Conservation (phyloP, 305 asterid genomes). For the Euphrasia arctica region DNA sequence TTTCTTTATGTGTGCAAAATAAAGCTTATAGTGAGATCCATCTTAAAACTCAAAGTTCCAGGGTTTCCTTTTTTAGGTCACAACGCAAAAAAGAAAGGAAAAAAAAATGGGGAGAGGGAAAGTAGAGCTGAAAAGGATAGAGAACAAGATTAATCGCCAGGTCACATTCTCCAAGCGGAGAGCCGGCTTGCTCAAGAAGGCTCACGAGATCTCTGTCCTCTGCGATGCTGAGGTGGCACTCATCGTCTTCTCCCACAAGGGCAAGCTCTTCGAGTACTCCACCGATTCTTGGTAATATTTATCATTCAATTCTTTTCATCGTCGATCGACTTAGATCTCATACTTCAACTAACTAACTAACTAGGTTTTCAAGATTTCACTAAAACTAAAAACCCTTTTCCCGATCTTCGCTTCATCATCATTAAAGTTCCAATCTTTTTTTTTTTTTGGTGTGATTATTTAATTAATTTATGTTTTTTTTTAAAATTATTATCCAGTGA, state of each 20-base stretch:
- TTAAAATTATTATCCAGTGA: slow-evolving; percentile 27
- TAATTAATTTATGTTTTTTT: not conserved
- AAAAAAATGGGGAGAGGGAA: slow-evolving; percentile 76
- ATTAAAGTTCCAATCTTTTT: not conserved
- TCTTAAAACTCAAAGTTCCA: slow-evolving; percentile 15
- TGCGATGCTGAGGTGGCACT: slow-evolving; percentile 78
- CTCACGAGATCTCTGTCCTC: slow-evolving; percentile 77
- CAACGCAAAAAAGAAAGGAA: not conserved
- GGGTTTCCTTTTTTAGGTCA: slow-evolving; percentile 52
- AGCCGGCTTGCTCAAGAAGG: slow-evolving; percentile 72
- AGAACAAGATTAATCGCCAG: slow-evolving; percentile 81
- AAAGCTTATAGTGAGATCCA: slow-evolving; percentile 4
- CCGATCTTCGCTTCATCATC: not conserved
- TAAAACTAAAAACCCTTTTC: not conserved
- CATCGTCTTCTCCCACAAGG: slow-evolving; percentile 71
- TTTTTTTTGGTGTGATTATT: too few species aligned
- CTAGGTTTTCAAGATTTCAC: not conserved
- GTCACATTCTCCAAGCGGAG: slow-evolving; percentile 84
- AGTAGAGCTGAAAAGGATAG: slow-evolving; percentile 73
- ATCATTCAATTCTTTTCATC: not conserved
- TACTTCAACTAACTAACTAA: too few species aligned
- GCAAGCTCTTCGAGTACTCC: slow-evolving; percentile 74
- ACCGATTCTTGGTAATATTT: slow-evolving; percentile 56
- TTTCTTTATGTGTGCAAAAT: slow-evolving; percentile 25
- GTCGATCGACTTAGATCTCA: not conserved